Percentiles rank a stretch among this genome's conserved stretches.
These are phyloP conservation scores for Sporothrix sp. DNA, from an alignment of 2,329 filamentous ascomycete genomes.

Conservation along the genomic window DNA sequence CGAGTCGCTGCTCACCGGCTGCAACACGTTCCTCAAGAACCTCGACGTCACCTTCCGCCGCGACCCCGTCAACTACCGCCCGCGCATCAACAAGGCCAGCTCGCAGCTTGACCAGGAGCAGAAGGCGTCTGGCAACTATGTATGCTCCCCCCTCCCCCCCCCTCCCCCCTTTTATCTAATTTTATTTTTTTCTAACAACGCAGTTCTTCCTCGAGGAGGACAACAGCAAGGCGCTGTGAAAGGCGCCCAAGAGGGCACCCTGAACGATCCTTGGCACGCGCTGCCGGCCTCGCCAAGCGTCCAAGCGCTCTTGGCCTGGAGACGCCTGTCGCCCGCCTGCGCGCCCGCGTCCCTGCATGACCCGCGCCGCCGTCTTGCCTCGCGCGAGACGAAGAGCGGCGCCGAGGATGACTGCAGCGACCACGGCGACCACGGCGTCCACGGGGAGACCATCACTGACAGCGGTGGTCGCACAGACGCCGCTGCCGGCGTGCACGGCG, in stretches of 20 bases:
- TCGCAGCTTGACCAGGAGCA: slow-evolving; percentile 97
- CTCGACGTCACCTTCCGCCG: slow-evolving; percentile 97
- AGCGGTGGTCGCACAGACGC: neutral
- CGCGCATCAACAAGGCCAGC: slow-evolving; percentile 95
- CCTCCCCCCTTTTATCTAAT: neutral
- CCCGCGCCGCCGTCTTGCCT: slow-evolving; percentile 6
- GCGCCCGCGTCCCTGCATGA: slow-evolving; percentile 7
- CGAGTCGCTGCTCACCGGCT: slow-evolving; percentile 86
- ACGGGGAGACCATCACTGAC: too few relatives aligned
- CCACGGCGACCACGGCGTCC: neutral
- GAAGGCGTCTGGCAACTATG: slow-evolving; percentile 86
- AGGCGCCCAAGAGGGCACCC: slow-evolving; percentile 43
- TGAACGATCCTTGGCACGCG: neutral
- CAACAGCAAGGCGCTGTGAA: slow-evolving; percentile 48
- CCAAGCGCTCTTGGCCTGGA: too few relatives aligned
- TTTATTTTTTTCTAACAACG: slow-evolving; percentile 7
- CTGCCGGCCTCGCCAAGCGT: neutral
- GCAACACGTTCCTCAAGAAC: slow-evolving; percentile 94
- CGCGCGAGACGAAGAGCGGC: slow-evolving; percentile 12
- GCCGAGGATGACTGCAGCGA: slow-evolving; percentile 25
- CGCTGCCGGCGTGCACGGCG: neutral
- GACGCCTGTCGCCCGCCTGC: neutral
- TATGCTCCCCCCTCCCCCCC: slow-evolving; percentile 36
- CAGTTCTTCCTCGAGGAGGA: slow-evolving; percentile 91
- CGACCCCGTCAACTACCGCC: slow-evolving; percentile 90